phyloP scores from a whole-genome alignment of 2,329 filamentous ascomycete genomes.

The Zymoseptoria crescenta region DNA sequence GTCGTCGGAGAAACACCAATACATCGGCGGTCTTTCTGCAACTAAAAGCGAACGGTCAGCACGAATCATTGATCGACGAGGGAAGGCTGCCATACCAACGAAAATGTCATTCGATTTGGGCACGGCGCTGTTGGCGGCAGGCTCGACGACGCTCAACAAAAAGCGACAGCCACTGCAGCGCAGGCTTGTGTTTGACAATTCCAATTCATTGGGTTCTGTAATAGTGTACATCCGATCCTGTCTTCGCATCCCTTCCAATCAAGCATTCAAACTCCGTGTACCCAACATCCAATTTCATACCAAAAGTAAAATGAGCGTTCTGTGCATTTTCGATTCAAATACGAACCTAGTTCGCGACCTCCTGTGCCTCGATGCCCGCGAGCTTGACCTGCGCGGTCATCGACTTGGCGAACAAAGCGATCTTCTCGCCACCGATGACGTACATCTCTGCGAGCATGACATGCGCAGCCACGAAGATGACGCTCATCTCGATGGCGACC shows the following conservation, averaged over 20 bases:
- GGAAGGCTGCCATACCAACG: no score
- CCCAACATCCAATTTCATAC: background rate
- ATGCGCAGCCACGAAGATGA: slow-evolving; percentile 21
- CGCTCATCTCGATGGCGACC: slow-evolving; percentile 41
- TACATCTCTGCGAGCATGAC: slow-evolving; percentile 24
- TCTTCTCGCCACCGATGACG: slow-evolving; percentile 24
- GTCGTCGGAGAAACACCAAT: background rate
- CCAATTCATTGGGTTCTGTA: background rate
- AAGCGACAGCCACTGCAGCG: background rate
- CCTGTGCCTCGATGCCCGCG: slow-evolving; percentile 18
- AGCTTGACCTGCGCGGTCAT: slow-evolving; percentile 21
- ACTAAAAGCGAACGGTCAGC: no score
- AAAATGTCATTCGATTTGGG: no score
- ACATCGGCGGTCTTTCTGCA: no score
- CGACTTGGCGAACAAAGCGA: slow-evolving; percentile 21
- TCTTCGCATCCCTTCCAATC: no score
- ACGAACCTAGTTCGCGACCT: slow-evolving; percentile 3
- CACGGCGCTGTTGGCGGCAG: no score
- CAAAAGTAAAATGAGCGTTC: background rate
- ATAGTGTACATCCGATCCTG: background rate
- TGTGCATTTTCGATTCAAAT: background rate
- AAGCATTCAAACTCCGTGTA: background rate
- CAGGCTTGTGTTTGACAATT: background rate
- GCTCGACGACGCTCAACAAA: background rate
- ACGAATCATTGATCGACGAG: no score